Base-by-base conservation (phyloP, 768 basidiomycete species). In the Cyclocybe cylindracea region DNA sequence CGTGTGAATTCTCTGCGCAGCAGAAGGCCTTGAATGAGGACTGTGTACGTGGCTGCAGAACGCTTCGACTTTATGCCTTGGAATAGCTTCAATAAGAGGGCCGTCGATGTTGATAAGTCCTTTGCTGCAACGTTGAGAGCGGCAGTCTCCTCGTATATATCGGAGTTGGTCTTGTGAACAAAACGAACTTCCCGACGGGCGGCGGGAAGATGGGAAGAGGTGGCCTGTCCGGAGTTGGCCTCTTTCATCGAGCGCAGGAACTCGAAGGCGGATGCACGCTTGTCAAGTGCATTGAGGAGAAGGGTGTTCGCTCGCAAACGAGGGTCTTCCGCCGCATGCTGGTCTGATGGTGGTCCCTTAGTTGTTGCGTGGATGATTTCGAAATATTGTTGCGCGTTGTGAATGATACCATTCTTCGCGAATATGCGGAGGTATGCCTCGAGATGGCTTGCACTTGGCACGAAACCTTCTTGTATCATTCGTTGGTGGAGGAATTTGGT, bases 21-120 rank as follows among this genome's bases (percentile, higher is more conserved):
- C 10, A 85, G 56, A 7, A 87, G 66, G 1, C 79, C 84, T 31
- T 76, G 76, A 37, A 88, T 72, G 51, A 84, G 65, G 29, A 82
- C 66, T 14, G 82, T 84, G 58, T 84, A 78, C 0, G 83, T 76
- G 0, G 70, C 76, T 10, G 74, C 66, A 2, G 73, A 79, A 0
- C 78, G 75, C 24, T 65, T 67, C 18, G 78, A 66, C 14, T 61
- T 48, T 16, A 62, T 43, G 6, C 46, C 64, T 14, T 69, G 53
- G 56, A 78, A 79, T 24, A 77, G 61, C 0, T 60, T 51, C 24
- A 80, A 56, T 13, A 84, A 68, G 8, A 53, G 58, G 33, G 59
- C 40, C 2, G 71, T 56, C 14, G 71, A 56, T 33, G 71, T 67
- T 0, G 50, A 33, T 3, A 51, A 61, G 54, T 84, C 79, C 33